Evolutionary conservation across 495 filamentous ascomycete species (phyloP).

Genomic region (Penicillium alfredii): DNA sequence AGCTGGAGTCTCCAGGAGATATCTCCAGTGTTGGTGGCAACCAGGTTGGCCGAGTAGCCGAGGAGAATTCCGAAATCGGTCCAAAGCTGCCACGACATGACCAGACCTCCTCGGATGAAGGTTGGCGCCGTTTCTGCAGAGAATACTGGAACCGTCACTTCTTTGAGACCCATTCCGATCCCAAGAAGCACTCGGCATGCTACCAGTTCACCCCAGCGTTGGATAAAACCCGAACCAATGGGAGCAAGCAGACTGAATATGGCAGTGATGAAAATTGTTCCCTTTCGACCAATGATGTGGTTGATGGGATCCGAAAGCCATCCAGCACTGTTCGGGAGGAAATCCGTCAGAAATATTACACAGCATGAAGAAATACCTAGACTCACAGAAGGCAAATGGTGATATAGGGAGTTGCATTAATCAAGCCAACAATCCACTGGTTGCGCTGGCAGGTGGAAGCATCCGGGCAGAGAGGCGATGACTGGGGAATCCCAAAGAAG

Average conservation of each 20-base stretch:
- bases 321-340: conserved; percentile 40
- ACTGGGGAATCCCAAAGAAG: conserved; percentile 37
- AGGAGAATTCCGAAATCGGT: conserved; percentile 77
- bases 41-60: conserved; percentile 65
- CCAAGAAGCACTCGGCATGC: conserved; percentile 60
- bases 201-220: conserved; percentile 59
- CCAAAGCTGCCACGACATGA: conserved; percentile 86
- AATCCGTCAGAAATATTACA: neutral
- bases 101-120: conserved; percentile 67
- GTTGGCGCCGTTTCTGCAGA: conserved; percentile 74
- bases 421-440: conserved; percentile 43
- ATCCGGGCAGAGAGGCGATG: conserved; percentile 35
- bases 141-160: conserved; percentile 59
- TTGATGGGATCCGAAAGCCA: conserved; percentile 72
- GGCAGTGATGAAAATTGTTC: conserved; percentile 61
- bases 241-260: conserved; percentile 57
- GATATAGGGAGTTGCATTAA: conserved; percentile 40
- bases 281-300: conserved; percentile 57
- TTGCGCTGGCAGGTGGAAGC: conserved; percentile 23
- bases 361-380: neutral
- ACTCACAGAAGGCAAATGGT: conserved; percentile 37
- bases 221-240: conserved; percentile 59
- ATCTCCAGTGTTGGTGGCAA: conserved; percentile 47
- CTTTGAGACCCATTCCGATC: conserved; percentile 63
- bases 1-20: conserved; percentile 75